These are phyloP conservation scores for Tolypocladium album DNA, from an alignment of 2,329 filamentous ascomycete species.

Conservation along the genomic window DNA sequence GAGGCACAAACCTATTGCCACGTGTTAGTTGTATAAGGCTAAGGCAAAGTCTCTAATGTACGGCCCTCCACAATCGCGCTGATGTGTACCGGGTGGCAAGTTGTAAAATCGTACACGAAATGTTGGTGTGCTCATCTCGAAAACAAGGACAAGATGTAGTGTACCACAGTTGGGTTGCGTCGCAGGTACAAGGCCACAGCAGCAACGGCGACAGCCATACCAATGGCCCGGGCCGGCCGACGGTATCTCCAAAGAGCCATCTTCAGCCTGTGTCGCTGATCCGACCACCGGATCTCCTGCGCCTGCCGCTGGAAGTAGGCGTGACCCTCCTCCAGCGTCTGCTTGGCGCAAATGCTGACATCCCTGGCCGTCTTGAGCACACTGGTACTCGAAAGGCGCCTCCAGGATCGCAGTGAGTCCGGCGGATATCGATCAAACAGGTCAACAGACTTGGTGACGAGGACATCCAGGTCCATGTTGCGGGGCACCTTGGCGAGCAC, in stretches of 20 bases:
- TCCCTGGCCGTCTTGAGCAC: slow-evolving; percentile 74
- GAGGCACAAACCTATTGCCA: neutral
- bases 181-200: slow-evolving; percentile 58
- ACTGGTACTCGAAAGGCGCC: slow-evolving; percentile 59
- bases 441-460: slow-evolving; percentile 55
- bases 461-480: slow-evolving; percentile 66
- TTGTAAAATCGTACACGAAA: neutral
- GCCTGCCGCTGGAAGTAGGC: slow-evolving; percentile 61
- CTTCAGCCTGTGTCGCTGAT: slow-evolving; percentile 27
- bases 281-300: slow-evolving; percentile 56
- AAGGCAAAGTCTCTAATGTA: neutral
- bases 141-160: slow-evolving; percentile 16
- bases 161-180: slow-evolving; percentile 27
- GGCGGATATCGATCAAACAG: slow-evolving; percentile 63
- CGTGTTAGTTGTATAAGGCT: neutral
- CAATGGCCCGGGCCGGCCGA: slow-evolving; percentile 49
- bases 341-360: slow-evolving; percentile 33
- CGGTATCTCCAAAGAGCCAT: slow-evolving; percentile 51
- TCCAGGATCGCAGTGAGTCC: slow-evolving; percentile 61
- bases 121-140: slow-evolving; percentile 2
- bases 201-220: slow-evolving; percentile 56
- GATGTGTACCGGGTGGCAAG: neutral
- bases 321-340: slow-evolving; percentile 57
- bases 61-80: neutral
- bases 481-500: slow-evolving; percentile 78